Evolutionary conservation across 2,329 filamentous ascomycete species (phyloP).

Genomic region (Exophiala phaeomuriformis): DNA sequence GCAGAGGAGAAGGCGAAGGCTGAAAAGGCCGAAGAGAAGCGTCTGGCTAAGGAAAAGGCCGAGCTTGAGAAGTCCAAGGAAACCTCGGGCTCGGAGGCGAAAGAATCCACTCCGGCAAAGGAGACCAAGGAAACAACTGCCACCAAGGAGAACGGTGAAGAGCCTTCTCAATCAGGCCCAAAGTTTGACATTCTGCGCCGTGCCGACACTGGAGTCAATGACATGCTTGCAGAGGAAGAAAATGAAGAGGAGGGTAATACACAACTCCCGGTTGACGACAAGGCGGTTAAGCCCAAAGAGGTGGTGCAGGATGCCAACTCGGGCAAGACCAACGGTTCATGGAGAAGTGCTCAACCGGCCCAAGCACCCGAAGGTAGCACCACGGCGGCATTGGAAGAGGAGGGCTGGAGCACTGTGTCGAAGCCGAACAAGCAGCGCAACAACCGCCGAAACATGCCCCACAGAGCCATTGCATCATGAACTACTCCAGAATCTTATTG

Average conservation of each 20-base stretch:
- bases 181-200: constrained; percentile 51
- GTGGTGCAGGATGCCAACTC: constrained; percentile 41
- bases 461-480: constrained; percentile 37
- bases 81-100: constrained; percentile 29
- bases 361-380: constrained; percentile 29
- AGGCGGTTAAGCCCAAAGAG: constrained; percentile 51
- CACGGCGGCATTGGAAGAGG: constrained; percentile 35
- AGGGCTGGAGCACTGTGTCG: constrained; percentile 45
- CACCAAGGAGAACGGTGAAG: constrained; percentile 23
- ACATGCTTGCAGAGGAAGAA: constrained; percentile 45
- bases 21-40: constrained; percentile 57
- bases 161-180: constrained; percentile 32
- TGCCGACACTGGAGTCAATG: constrained; percentile 42
- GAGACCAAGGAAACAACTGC: not conserved
- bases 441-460: constrained; percentile 37
- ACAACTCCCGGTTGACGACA: constrained; percentile 35
- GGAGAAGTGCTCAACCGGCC: constrained; percentile 30
- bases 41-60: constrained; percentile 59
- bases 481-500: constrained; percentile 31
- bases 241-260: constrained; percentile 39
- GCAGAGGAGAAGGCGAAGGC: constrained; percentile 78
- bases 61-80: constrained; percentile 44
- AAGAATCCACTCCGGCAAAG: constrained; percentile 15
- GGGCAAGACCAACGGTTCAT: constrained; percentile 37
- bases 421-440: constrained; percentile 36